Evolutionary conservation across 352 stramenopile genomes (phyloP).

Genomic region (Pythium myriotylum): DNA sequence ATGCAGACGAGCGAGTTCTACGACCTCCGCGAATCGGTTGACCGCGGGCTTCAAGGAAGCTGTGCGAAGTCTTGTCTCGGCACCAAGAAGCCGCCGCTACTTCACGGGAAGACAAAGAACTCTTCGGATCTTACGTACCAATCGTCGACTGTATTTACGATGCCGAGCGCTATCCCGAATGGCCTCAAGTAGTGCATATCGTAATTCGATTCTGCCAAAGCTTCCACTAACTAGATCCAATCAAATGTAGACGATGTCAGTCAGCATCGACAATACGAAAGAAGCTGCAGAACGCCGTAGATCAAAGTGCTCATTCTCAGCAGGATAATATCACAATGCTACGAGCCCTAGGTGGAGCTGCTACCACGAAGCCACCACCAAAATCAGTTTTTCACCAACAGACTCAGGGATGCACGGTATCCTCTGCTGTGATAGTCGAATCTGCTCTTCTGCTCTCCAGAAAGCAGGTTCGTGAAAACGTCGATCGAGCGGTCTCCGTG

Average conservation of each 20-base stretch:
- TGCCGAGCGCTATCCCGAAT: slow-evolving; percentile 25
- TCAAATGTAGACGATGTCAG: slow-evolving; percentile 50
- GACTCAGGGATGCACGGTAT: background rate
- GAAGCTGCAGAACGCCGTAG: slow-evolving; percentile 60
- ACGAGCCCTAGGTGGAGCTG: slow-evolving; percentile 28
- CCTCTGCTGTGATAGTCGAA: background rate
- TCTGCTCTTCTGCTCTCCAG: background rate
- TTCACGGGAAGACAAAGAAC: slow-evolving; percentile 8
- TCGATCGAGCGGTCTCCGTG: background rate
- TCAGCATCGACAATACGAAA: slow-evolving; percentile 70
- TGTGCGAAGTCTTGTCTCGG: slow-evolving; percentile 8
- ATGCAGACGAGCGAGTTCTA: slow-evolving; percentile 27
- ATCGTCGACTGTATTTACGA: slow-evolving; percentile 17
- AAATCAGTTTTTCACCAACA: slow-evolving; percentile 23
- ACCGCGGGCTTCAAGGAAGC: slow-evolving; percentile 10
- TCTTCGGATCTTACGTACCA: slow-evolving; percentile 4
- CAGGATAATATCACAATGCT: slow-evolving; percentile 45
- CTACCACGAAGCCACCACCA: slow-evolving; percentile 28
- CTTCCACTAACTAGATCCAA: background rate
- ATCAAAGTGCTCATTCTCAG: slow-evolving; percentile 42
- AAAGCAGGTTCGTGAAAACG: slow-evolving; percentile 4
- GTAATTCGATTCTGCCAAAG: too few relatives aligned
- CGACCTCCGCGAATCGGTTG: slow-evolving; percentile 34
- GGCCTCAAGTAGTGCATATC: slow-evolving; percentile 26
- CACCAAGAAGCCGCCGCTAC: slow-evolving; percentile 19